Percentiles rank a stretch among this genome's conserved stretches.
These are phyloP conservation scores for Tulasnella sp. DNA, from an alignment of 768 basidiomycete genomes.

Conservation along the genomic window DNA sequence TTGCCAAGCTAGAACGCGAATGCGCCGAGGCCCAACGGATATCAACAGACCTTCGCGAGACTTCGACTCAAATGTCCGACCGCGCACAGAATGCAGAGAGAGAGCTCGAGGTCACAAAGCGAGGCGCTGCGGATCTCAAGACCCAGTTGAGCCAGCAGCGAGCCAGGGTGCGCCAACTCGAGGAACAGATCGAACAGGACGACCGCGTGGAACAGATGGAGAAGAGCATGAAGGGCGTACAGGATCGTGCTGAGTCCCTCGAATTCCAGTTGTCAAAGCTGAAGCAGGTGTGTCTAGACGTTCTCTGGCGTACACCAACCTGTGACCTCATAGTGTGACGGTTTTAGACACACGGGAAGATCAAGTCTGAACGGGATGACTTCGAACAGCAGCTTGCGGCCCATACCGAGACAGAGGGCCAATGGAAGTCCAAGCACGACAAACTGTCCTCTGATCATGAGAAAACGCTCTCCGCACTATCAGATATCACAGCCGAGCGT, in stretches of 20 bases:
- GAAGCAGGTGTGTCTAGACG: constrained; percentile 47
- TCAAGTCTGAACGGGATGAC: constrained; percentile 53
- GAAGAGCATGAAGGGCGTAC: constrained; percentile 60
- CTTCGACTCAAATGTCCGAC: constrained; percentile 6
- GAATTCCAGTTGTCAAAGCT: constrained; percentile 72
- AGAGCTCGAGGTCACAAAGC: constrained; percentile 55
- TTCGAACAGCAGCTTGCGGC: constrained; percentile 39
- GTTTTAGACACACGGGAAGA: constrained; percentile 43
- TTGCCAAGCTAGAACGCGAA: constrained; percentile 8
- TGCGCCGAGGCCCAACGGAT: neutral
- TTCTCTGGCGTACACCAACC: no score
- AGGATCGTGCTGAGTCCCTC: constrained; percentile 72
- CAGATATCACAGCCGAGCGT: constrained; percentile 36
- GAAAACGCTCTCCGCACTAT: constrained; percentile 35
- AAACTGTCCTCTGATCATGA: constrained; percentile 36
- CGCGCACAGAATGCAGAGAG: constrained; percentile 34
- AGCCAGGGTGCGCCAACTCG: constrained; percentile 55
- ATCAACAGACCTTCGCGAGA: neutral
- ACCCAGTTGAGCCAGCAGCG: constrained; percentile 44
- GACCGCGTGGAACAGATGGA: constrained; percentile 70
- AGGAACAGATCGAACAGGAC: constrained; percentile 75
- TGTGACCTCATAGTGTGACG: no score
- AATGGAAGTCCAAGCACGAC: constrained; percentile 41
- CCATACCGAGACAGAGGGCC: constrained; percentile 31
- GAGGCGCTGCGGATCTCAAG: constrained; percentile 42